Conservation (phyloP, 2,329 filamentous ascomycete species). For the Fusarium domesticum region DNA sequence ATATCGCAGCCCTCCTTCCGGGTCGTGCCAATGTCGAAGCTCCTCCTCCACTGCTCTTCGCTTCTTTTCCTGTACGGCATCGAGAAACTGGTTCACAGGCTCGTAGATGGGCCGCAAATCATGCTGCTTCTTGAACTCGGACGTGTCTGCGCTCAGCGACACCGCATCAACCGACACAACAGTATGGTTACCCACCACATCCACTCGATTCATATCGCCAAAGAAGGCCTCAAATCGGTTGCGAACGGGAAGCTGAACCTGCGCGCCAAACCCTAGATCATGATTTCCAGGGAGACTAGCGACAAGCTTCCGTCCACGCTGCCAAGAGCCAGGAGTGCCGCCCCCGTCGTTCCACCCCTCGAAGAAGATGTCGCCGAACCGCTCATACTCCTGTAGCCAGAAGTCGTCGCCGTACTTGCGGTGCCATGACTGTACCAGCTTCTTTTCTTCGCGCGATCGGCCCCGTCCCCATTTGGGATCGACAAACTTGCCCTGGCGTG, state of each 20-base stretch:
- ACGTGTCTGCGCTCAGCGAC: constrained; percentile 72
- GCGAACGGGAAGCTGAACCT: constrained; percentile 76
- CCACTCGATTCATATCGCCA: constrained; percentile 85
- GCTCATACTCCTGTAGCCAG: constrained; percentile 82
- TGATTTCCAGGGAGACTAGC: constrained; percentile 91
- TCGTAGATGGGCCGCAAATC: constrained; percentile 65
- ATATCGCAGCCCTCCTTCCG: constrained; percentile 54
- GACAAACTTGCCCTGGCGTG: constrained; percentile 56
- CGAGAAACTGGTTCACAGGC: constrained; percentile 73
- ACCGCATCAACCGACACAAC: constrained; percentile 90
- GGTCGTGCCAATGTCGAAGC: constrained; percentile 61
- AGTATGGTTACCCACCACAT: constrained; percentile 90
- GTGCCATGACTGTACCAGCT: constrained; percentile 63
- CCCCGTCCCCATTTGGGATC: constrained; percentile 58
- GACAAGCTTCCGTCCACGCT: constrained; percentile 72
- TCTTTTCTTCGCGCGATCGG: constrained; percentile 50
- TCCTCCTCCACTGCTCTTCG: constrained; percentile 66
- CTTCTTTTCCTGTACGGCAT: constrained; percentile 62
- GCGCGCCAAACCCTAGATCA: constrained; percentile 84
- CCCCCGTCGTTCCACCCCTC: constrained; percentile 62
- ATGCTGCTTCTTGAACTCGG: constrained; percentile 48
- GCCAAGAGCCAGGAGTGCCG: constrained; percentile 52
- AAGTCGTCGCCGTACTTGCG: constrained; percentile 75
- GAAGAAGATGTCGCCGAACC: constrained; percentile 85
- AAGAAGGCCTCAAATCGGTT: constrained; percentile 85